Percentiles rank a stretch among this genome's conserved stretches.
Conservation (phyloP, 2,329 filamentous ascomycete species). For the Diaporthe nobilis region DNA sequence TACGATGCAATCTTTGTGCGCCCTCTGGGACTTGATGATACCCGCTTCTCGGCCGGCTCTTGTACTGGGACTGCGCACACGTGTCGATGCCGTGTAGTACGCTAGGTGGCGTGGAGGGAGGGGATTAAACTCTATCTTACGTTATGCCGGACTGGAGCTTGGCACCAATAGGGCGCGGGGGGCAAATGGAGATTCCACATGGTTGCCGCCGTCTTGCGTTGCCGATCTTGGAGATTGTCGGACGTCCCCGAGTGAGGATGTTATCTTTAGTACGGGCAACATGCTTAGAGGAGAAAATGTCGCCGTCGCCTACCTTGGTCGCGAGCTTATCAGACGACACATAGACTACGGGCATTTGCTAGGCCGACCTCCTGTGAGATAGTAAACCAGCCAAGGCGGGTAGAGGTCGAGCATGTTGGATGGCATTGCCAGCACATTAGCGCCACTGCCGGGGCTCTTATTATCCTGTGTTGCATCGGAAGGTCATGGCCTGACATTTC, state of each 20-base stretch:
- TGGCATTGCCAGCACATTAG: neutral
- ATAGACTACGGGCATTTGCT: too few species aligned
- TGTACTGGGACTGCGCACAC: neutral
- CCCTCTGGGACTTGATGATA: neutral
- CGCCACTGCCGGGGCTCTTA: conserved; percentile 3
- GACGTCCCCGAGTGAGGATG: conserved; percentile 6
- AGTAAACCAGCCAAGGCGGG: neutral
- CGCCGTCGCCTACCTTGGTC: neutral
- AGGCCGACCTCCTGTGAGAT: neutral
- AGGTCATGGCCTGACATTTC: neutral
- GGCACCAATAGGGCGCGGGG: conserved; percentile 30
- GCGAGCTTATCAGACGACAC: conserved; percentile 24
- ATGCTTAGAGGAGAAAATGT: neutral
- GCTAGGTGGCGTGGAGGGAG: neutral
- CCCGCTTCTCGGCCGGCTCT: neutral
- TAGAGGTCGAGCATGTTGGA: neutral
- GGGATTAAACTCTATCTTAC: conserved; percentile 6
- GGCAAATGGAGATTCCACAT: conserved; percentile 1
- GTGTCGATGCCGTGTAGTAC: neutral
- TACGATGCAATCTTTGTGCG: accelerated
- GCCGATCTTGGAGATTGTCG: conserved; percentile 37
- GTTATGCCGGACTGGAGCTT: conserved; percentile 24
- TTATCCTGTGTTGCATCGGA: neutral
- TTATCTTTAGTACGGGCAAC: conserved; percentile 23
- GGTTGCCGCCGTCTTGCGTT: conserved; percentile 6